Evolutionary conservation across 352 stramenopile genomes (phyloP), one percentile per base, ranked within the genome.

Genomic region (Phytopythium vexans): DNA sequence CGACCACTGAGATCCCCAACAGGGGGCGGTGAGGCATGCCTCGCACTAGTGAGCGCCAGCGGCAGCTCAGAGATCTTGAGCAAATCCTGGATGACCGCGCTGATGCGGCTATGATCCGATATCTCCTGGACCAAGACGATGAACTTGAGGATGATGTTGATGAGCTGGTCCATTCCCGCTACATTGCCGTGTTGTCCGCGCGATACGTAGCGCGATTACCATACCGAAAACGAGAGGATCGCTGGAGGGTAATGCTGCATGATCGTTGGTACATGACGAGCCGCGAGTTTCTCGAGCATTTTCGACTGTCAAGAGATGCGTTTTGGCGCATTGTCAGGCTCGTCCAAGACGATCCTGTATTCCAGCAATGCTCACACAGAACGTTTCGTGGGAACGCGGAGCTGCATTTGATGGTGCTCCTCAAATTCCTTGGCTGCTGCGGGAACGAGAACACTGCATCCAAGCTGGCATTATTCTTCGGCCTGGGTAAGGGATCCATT

Each of bases 341-440:
- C 12, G 39, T 43, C 12, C 16, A 27, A 15, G 14, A 21, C 39
- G 54, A 68, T 32, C 33, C 46, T 0, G 33, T 54, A 4, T 68
- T 59, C 27, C 4, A 57, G 7, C 41, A 52, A 11, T 37, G 6
- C 1, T 37, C 37, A 4, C 52, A 15, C 14, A 63, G 52, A 4
- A 60, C 48, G 7, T 64, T 71, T 39, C 52, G 58, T 31, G 66
- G 62, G 31, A 44, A 55, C 1, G 49, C 52, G 3, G 54, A 61
- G 38, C 45, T 74, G 15, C 57, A 65, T 40, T 8, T 70, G 1
- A 16, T 71, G 44, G 45, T 57, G 12, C 52, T 74, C 10, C 53
- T 74, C 9, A 65, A 68, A 48, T 68, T 52, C 44, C 51, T 71
- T 1, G 66, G 62, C 2, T 61, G 38, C 12, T 64, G 39, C 8